A percentile compares a stretch with the other conserved stretches of the same genome.
Evolutionary conservation across 176 grass and related monocot genomes (phyloP).

Genomic region (Phoenix dactylifera): DNA sequence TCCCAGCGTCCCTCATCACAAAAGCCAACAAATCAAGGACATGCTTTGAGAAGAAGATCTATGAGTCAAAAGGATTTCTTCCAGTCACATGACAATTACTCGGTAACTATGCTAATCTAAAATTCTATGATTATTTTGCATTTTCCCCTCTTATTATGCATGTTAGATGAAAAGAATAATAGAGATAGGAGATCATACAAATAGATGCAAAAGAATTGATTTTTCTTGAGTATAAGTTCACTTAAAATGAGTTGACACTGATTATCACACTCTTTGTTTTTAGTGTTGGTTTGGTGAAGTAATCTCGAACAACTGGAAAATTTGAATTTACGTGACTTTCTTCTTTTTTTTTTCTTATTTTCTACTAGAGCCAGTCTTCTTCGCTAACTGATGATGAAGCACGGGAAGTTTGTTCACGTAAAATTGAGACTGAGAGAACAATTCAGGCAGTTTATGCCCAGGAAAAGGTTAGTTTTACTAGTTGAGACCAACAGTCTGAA

Average conservation of each 20-base stretch:
- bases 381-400: slow-evolving; percentile 91
- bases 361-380: slow-evolving; percentile 65
- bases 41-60: slow-evolving; percentile 44
- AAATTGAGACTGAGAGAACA: slow-evolving; percentile 42
- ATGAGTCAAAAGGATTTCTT: slow-evolving; percentile 72
- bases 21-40: slow-evolving; percentile 44
- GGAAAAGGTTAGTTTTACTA: slow-evolving; percentile 41
- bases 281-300: too few relatives aligned
- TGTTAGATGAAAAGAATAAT: background rate
- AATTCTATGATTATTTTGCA: background rate
- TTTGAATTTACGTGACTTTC: too few relatives aligned
- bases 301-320: too few relatives aligned
- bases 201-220: too few relatives aligned
- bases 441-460: slow-evolving; percentile 27
- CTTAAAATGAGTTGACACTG: too few relatives aligned
- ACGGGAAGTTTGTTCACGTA: slow-evolving; percentile 30
- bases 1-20: slow-evolving; percentile 28
- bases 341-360: slow-evolving; percentile 12
- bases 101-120: slow-evolving; percentile 26
- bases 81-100: slow-evolving; percentile 56
- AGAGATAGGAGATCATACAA: too few relatives aligned
- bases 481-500: too few relatives aligned
- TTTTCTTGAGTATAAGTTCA: too few relatives aligned
- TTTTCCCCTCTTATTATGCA: background rate
- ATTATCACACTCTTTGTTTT: too few relatives aligned